Conservation (phyloP, 371 early-diverging fungal species). For the Actinomortierella ambigua region DNA sequence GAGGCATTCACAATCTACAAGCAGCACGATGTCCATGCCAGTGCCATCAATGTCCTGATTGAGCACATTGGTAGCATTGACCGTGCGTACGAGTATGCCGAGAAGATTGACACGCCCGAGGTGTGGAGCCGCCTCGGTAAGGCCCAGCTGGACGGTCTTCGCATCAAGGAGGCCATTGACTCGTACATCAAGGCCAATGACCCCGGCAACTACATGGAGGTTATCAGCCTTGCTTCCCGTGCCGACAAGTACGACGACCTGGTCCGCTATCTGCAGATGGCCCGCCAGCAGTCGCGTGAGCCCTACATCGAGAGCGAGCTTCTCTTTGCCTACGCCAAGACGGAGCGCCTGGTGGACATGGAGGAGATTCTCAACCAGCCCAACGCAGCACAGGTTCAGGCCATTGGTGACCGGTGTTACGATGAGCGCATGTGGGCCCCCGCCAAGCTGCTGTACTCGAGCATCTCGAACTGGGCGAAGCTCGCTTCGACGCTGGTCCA, state of each 20-base stretch:
- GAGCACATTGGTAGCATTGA: conserved; percentile 91
- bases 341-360: conserved; percentile 87
- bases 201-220: conserved; percentile 87
- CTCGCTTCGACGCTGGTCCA: conserved; percentile 95
- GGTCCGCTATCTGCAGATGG: conserved; percentile 91
- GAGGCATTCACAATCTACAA: conserved; percentile 97
- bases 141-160: conserved; percentile 89
- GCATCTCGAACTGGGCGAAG: conserved; percentile 95
- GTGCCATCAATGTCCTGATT: conserved; percentile 90
- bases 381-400: conserved; percentile 92
- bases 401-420: conserved; percentile 96
- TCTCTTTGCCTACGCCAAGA: conserved; percentile 93
- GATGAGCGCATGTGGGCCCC: conserved; percentile 90
- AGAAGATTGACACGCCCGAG: conserved; percentile 84
- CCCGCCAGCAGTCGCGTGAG: conserved; percentile 91
- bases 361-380: conserved; percentile 92
- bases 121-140: conserved; percentile 96
- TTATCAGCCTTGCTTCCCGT: conserved; percentile 78
- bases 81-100: conserved; percentile 96
- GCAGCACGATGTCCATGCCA: conserved; percentile 85
- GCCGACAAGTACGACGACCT: conserved; percentile 92
- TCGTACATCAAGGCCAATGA: conserved; percentile 96
- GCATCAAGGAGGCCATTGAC: conserved; percentile 94
- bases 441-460: conserved; percentile 92
- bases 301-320: conserved; percentile 93